Evolutionary conservation across 345 rosid genomes (phyloP), one percentile per base, ranked within the genome.

Genomic region (Eucalyptus curtisii): DNA sequence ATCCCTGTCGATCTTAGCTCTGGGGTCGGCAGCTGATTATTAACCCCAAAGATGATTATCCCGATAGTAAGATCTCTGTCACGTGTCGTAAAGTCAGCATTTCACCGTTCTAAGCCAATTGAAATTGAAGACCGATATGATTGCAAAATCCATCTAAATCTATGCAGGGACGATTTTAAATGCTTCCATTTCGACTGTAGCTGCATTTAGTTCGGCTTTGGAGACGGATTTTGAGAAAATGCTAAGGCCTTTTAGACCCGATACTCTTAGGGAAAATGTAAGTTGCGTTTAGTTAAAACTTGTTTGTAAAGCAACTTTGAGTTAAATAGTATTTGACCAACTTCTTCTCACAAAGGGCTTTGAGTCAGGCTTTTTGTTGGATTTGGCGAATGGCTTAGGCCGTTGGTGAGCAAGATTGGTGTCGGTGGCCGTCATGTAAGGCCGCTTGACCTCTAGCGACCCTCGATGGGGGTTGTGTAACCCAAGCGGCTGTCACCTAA

Each of bases 401-500:
- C 10, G 0, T 3, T 20, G 0, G 5, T 0, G 0, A 52, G 25
- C 10, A 52, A 8, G 25, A 52, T 52, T 52, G 57, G 25, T 55
- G 30, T 24, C 10, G 8, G 30, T 55, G 61, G 30, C 30, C 6
- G 0, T 55, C 6, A 1, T 55, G 30, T 24, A 55, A 55, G 57
- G 25, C 10, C 2, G 10, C 25, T 52, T 3, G 57, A 20, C 57
- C 57, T 52, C 25, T 3, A 20, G 25, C 10, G 10, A 25, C 4
- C 57, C 25, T 52, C 2, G 0, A 20, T 10, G 9, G 0, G 10
- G 25, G 0, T 52, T 52, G 57, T 52, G 2, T 52, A 3, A 52
- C 10, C 25, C 57, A 52, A 52, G 57, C 0, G 0, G 3, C 1
- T 1, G 2, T 52, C 0, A 0, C 57, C 0, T 8, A 10, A 52